These are phyloP conservation scores for Tolypocladium tundrense DNA, from an alignment of 2,329 filamentous ascomycete species.

Conservation along the genomic window DNA sequence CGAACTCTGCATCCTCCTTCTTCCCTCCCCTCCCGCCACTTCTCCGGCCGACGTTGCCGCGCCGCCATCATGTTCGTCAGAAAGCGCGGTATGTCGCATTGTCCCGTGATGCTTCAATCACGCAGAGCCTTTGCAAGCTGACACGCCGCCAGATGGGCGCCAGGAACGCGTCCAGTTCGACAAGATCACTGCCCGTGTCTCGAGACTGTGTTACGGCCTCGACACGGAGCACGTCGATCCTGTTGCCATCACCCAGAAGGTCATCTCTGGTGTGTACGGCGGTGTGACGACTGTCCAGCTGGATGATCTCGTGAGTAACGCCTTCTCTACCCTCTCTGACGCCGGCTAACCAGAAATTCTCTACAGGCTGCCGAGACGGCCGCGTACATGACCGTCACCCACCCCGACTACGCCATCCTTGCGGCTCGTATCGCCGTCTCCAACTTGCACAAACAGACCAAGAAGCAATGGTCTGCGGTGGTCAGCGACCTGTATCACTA, in stretches of 20 bases:
- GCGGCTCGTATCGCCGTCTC: constrained; percentile 97
- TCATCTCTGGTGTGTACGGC: constrained; percentile 98
- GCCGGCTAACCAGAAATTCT: not conserved
- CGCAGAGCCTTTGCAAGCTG: constrained; percentile 9
- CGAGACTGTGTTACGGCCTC: constrained; percentile 92
- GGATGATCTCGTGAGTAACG: constrained; percentile 75
- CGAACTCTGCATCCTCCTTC: constrained; percentile 9
- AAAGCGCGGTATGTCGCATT: constrained; percentile 45
- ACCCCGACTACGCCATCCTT: constrained; percentile 97
- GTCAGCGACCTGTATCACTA: constrained; percentile 91
- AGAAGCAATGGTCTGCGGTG: constrained; percentile 98
- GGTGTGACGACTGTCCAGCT: constrained; percentile 94
- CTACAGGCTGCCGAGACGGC: constrained; percentile 89
- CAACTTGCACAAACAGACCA: constrained; percentile 99
- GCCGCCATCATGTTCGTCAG: constrained; percentile 47
- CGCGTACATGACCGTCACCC: constrained; percentile 98
- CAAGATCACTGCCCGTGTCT: constrained; percentile 99
- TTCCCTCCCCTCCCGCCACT: constrained; percentile 9
- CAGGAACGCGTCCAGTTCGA: constrained; percentile 99
- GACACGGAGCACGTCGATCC: constrained; percentile 93
- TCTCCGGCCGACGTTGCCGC: constrained; percentile 10
- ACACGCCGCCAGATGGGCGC: constrained; percentile 66
- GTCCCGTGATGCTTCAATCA: not conserved
- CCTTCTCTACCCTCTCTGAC: not conserved
- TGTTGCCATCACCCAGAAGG: constrained; percentile 96